A percentile compares a stretch with the other conserved stretches of the same genome.
Conservation (phyloP, 768 basidiomycete genomes). For the Termitomyces sp. region DNA sequence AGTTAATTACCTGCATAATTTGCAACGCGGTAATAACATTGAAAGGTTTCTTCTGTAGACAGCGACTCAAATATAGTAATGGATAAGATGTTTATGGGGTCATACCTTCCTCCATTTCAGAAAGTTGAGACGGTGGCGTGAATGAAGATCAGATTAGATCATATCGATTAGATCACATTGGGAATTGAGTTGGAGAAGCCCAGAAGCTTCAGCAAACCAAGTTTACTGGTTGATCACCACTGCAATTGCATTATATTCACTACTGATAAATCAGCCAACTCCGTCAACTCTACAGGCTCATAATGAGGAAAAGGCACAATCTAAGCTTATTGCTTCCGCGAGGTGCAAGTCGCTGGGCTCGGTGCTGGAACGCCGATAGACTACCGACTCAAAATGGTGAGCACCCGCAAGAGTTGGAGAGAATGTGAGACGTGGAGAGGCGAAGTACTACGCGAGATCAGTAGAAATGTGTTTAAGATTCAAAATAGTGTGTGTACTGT, state of each 20-base stretch:
- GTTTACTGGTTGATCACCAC: too few species aligned
- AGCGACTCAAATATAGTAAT: neutral
- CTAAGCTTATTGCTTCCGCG: conserved; percentile 72
- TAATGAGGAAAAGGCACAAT: conserved; percentile 81
- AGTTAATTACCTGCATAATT: too few species aligned
- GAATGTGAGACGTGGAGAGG: conserved; percentile 98
- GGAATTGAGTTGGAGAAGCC: too few species aligned
- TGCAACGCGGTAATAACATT: conserved; percentile 72
- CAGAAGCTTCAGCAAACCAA: neutral
- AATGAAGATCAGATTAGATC: neutral
- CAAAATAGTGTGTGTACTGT: conserved; percentile 48
- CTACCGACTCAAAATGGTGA: conserved; percentile 88
- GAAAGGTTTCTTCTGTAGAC: conserved; percentile 51
- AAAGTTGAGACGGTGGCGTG: conserved; percentile 18
- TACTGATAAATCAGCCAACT: neutral
- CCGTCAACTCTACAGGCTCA: too few species aligned
- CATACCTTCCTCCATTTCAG: conserved; percentile 30
- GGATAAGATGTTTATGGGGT: neutral
- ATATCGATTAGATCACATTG: neutral
- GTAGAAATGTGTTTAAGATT: conserved; percentile 95
- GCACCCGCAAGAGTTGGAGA: conserved; percentile 81
- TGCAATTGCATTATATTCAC: neutral
- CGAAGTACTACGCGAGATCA: conserved; percentile 91
- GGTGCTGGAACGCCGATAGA: conserved; percentile 82
- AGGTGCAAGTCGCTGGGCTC: conserved; percentile 93